phyloP scores from a whole-genome alignment of 83 land plant species.

The Thuja plicata region DNA sequence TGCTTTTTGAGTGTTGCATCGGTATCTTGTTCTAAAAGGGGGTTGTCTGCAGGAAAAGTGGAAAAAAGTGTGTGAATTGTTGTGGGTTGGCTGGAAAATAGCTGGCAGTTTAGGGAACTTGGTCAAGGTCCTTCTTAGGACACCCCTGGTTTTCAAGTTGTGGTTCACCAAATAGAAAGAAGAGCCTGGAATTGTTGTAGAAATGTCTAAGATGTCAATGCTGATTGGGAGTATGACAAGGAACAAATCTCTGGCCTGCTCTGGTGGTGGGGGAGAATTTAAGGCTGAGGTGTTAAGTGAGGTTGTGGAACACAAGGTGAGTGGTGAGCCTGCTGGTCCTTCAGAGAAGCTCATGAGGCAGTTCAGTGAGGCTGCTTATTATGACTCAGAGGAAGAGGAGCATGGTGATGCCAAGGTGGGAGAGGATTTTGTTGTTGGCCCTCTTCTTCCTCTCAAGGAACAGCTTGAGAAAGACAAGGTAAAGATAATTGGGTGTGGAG shows the following conservation, averaged over 20 bases:
- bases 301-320: background rate
- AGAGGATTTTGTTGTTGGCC: constrained; percentile 9
- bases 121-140: background rate
- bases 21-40: background rate
- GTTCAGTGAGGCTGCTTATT: constrained; percentile 11
- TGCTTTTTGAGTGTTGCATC: background rate
- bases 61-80: background rate
- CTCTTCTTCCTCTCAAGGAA: constrained; percentile 32
- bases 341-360: constrained; percentile 3
- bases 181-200: background rate
- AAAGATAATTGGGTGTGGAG: background rate
- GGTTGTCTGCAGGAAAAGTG: background rate
- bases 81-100: background rate
- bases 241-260: background rate
- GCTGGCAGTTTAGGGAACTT: background rate
- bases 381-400: constrained; percentile 29
- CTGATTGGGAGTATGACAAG: background rate
- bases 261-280: background rate
- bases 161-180: background rate
- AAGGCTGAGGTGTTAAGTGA: background rate
- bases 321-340: background rate
- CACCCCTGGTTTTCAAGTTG: background rate
- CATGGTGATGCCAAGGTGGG: background rate
- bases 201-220: background rate
- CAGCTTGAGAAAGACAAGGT: constrained; percentile 73